A percentile compares a stretch with the other conserved stretches of the same genome.
Evolutionary conservation across 352 stramenopile genomes (phyloP).

Genomic region (Globisporangium heterothallicum): DNA sequence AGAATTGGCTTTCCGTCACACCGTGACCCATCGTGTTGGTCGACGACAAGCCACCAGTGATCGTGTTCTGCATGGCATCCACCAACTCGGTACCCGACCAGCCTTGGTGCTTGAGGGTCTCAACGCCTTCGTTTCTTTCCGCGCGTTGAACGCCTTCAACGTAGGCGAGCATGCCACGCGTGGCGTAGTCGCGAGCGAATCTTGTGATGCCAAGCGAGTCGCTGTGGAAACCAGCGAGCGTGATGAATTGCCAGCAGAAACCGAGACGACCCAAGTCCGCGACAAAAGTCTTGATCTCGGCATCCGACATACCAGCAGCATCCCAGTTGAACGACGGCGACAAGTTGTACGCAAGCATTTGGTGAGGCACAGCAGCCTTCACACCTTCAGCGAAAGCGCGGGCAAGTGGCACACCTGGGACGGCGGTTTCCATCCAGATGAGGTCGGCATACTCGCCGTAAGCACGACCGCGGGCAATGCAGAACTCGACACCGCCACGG

Average conservation of each 20-base stretch:
- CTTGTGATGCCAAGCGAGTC: slow-evolving; percentile 95
- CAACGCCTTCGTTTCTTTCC: slow-evolving; percentile 92
- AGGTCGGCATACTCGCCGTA: slow-evolving; percentile 95
- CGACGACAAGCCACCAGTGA: slow-evolving; percentile 92
- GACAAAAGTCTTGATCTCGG: slow-evolving; percentile 93
- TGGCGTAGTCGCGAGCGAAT: slow-evolving; percentile 90
- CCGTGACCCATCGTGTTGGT: slow-evolving; percentile 97
- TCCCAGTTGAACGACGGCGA: slow-evolving; percentile 99
- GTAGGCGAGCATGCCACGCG: slow-evolving; percentile 92
- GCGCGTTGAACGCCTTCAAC: slow-evolving; percentile 96
- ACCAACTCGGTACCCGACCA: slow-evolving; percentile 97
- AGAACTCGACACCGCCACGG: slow-evolving; percentile 94
- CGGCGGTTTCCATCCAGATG: slow-evolving; percentile 98
- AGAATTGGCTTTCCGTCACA: slow-evolving; percentile 97
- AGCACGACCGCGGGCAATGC: slow-evolving; percentile 92
- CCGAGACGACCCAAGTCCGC: slow-evolving; percentile 93
- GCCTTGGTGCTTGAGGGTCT: slow-evolving; percentile 97
- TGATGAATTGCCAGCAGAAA: slow-evolving; percentile 99
- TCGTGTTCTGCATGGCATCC: slow-evolving; percentile 94
- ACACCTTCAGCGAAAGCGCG: slow-evolving; percentile 93
- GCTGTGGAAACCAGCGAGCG: slow-evolving; percentile 97
- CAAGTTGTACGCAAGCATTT: slow-evolving; percentile 99
- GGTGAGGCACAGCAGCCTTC: slow-evolving; percentile 87
- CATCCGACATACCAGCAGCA: slow-evolving; percentile 93
- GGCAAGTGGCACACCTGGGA: slow-evolving; percentile 93